A percentile compares a stretch with the other conserved stretches of the same genome.
phyloP scores from a whole-genome alignment of 2,329 filamentous ascomycete genomes.

The Ascochyta viciae-villosae region DNA sequence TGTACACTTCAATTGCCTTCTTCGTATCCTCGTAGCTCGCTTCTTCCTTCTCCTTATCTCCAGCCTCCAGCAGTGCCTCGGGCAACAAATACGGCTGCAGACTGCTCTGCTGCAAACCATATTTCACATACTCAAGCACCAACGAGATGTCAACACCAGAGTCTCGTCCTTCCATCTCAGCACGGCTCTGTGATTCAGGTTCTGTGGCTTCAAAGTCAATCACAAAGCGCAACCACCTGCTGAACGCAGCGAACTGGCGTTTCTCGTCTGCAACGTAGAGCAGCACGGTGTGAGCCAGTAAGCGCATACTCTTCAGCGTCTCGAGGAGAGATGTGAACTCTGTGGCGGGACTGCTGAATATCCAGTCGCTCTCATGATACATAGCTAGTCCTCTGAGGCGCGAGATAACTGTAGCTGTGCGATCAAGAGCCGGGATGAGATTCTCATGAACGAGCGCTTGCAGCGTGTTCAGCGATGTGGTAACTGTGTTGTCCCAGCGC shows the following conservation, averaged over 20 bases:
- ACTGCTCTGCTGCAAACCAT: constrained; percentile 71
- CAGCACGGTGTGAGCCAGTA: constrained; percentile 77
- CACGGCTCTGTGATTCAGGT: constrained; percentile 62
- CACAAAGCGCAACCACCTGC: constrained; percentile 81
- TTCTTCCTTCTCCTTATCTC: constrained; percentile 7
- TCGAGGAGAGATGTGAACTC: constrained; percentile 62
- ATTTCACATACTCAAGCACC: constrained; percentile 79
- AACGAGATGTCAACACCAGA: constrained; percentile 75
- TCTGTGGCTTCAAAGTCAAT: constrained; percentile 78
- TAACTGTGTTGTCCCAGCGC: constrained; percentile 89
- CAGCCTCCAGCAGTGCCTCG: constrained; percentile 45
- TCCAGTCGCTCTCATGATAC: constrained; percentile 73
- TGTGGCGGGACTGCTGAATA: constrained; percentile 59
- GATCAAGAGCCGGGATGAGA: constrained; percentile 85
- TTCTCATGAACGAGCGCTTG: constrained; percentile 84
- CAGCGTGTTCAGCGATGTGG: constrained; percentile 77
- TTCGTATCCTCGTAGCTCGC: constrained; percentile 42
- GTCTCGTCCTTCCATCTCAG: constrained; percentile 81
- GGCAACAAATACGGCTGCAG: constrained; percentile 65
- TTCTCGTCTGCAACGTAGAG: constrained; percentile 77
- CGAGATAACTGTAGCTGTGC: constrained; percentile 80
- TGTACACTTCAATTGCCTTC: constrained; percentile 45
- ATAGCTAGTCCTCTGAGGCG: constrained; percentile 83
- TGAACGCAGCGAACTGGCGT: constrained; percentile 78
- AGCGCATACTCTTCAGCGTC: constrained; percentile 74